phyloP scores from a whole-genome alignment of 257 asterid genomes.

The Plantago major region DNA sequence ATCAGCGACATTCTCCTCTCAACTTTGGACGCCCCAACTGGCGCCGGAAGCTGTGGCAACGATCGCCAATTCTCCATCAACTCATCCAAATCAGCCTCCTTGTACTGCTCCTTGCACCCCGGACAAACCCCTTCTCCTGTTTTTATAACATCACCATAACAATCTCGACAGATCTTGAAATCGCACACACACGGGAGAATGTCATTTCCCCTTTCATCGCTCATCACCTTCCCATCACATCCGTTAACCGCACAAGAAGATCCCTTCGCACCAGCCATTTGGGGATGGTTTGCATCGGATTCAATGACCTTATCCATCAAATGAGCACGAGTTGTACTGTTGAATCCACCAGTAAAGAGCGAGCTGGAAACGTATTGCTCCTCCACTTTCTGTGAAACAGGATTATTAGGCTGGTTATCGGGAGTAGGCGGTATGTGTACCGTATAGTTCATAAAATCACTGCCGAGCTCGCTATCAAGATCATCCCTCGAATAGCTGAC shows the following conservation, averaged over 20 bases:
- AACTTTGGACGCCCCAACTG: slow-evolving; percentile 53
- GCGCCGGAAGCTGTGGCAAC: slow-evolving; percentile 50
- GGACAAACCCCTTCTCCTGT: slow-evolving; percentile 67
- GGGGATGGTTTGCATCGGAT: slow-evolving; percentile 54
- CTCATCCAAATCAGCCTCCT: slow-evolving; percentile 50
- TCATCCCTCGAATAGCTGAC: slow-evolving; percentile 51
- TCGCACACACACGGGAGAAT: slow-evolving; percentile 72
- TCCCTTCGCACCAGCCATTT: slow-evolving; percentile 67
- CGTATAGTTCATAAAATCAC: slow-evolving; percentile 47
- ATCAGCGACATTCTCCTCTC: slow-evolving; percentile 68
- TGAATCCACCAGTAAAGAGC: slow-evolving; percentile 68
- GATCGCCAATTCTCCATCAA: slow-evolving; percentile 35
- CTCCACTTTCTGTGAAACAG: slow-evolving; percentile 52
- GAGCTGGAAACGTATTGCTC: slow-evolving; percentile 65
- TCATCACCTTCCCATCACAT: slow-evolving; percentile 64
- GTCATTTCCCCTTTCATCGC: slow-evolving; percentile 61
- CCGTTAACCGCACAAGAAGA: slow-evolving; percentile 59
- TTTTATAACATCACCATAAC: slow-evolving; percentile 56
- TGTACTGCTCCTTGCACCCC: slow-evolving; percentile 71
- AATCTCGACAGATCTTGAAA: slow-evolving; percentile 73
- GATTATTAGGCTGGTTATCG: slow-evolving; percentile 54
- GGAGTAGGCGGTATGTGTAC: slow-evolving; percentile 69
- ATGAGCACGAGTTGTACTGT: slow-evolving; percentile 51
- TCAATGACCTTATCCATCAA: slow-evolving; percentile 64
- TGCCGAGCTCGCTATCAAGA: slow-evolving; percentile 59